Conservation (phyloP, 169 alveolate species). For the Plasmodium malariae region DNA sequence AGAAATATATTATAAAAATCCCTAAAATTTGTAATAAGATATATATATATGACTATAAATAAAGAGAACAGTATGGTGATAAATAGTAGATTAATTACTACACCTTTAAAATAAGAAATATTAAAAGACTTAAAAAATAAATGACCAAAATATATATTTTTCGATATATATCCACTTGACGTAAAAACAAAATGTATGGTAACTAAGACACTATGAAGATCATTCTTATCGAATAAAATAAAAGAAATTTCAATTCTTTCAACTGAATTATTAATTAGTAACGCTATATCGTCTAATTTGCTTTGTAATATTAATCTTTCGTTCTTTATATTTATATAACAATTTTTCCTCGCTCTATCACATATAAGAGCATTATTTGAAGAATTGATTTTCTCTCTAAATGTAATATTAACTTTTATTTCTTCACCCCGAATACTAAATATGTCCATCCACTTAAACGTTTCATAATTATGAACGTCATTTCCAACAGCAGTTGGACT, state of each 20-base stretch:
- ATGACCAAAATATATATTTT: slow-evolving; percentile 59
- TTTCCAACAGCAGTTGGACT: neutral
- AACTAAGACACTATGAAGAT: slow-evolving; percentile 42
- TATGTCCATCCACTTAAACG: slow-evolving; percentile 44
- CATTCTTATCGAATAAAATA: slow-evolving; percentile 48
- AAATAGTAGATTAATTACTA: slow-evolving; percentile 33
- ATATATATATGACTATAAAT: slow-evolving; percentile 26
- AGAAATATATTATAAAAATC: slow-evolving; percentile 28
- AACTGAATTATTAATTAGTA: slow-evolving; percentile 41
- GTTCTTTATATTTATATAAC: slow-evolving; percentile 23
- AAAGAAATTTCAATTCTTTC: slow-evolving; percentile 42
- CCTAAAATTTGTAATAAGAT: slow-evolving; percentile 23
- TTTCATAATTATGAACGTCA: neutral
- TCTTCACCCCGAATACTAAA: slow-evolving; percentile 2
- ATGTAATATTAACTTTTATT: slow-evolving; percentile 20
- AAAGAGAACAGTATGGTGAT: slow-evolving; percentile 6
- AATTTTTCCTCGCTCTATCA: slow-evolving; percentile 12
- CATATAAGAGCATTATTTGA: slow-evolving; percentile 21
- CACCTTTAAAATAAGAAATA: slow-evolving; percentile 44
- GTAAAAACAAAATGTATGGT: slow-evolving; percentile 37
- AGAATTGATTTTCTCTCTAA: slow-evolving; percentile 33
- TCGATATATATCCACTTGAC: slow-evolving; percentile 60
- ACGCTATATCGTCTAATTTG: slow-evolving; percentile 9
- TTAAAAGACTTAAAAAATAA: slow-evolving; percentile 69
- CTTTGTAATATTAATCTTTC: slow-evolving; percentile 5